Conservation (phyloP, 768 basidiomycete species). For the Hysterangium stoloniferum region DNA sequence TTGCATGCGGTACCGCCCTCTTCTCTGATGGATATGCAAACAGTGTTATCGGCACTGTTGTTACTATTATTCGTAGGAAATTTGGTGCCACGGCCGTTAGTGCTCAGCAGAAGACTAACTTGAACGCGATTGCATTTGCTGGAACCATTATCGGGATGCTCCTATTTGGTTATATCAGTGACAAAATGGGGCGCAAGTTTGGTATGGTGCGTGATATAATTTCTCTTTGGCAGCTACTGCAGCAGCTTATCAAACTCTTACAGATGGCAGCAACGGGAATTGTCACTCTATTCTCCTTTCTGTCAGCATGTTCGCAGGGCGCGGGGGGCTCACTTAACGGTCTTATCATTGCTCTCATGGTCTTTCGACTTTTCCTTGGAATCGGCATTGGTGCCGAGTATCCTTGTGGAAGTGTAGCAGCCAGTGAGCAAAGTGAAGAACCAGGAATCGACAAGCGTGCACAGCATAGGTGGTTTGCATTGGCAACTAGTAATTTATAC, state of each 20-base stretch:
- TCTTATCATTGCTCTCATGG: constrained; percentile 68
- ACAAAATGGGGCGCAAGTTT: constrained; percentile 78
- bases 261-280: constrained; percentile 80
- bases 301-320: constrained; percentile 79
- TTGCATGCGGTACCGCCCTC: constrained; percentile 86
- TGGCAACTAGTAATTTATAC: constrained; percentile 69
- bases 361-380: constrained; percentile 81
- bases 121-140: constrained; percentile 71
- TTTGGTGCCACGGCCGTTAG: constrained; percentile 52
- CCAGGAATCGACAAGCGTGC: constrained; percentile 66
- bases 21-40: constrained; percentile 88
- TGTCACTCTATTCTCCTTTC: constrained; percentile 73
- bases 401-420: constrained; percentile 84
- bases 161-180: constrained; percentile 72
- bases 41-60: constrained; percentile 60
- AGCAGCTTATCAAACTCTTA: constrained; percentile 13
- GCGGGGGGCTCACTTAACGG: constrained; percentile 64
- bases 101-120: constrained; percentile 49
- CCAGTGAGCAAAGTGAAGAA: constrained; percentile 86
- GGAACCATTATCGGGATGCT: constrained; percentile 87
- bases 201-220: constrained; percentile 64
- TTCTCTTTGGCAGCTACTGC: no score
- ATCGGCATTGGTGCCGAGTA: constrained; percentile 87
- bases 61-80: constrained; percentile 57
- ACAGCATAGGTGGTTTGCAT: constrained; percentile 80